Base-by-base conservation (phyloP, 106 monocot genomes). In the Apostasia ramifera region DNA sequence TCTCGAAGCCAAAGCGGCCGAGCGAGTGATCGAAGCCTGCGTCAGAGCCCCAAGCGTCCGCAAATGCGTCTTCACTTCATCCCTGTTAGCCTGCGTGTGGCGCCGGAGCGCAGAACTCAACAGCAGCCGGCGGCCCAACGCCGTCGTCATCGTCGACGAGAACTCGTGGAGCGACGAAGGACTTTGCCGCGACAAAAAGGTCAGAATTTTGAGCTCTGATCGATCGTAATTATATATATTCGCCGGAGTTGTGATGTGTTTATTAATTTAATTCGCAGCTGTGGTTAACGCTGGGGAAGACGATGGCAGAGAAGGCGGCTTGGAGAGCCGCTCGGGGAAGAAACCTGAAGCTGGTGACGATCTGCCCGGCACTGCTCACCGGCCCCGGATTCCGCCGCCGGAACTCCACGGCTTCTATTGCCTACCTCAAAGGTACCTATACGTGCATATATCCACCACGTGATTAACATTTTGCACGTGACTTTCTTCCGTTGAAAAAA, bases 1-100 rank as follows among this genome's bases (percentile, higher is more conserved):
- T 56, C 53, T 88, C 48, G 91, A 95, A 55, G 83, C 74, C 0
- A 70, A 49, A 61, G 77, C 71, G 4, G 83, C 88, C 5, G 80
- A 79, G 68, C 68, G 77, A 38, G 95, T 91, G 43, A 78, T 95
- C 0, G 88, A 88, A 65, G 91, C 91, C 2, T 91, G 88, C 61
- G 88, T 80, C 57, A 79, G 75, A 10, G 80, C 82, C 1, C 48
- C 70, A 41, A 82, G 84, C 1, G 88, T 91, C 3, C 60, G 82
- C 46, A 86, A 78, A 51, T 95, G 91, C 42, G 88, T 95, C 1
- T 81, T 95, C 77, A 91, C 95, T 7, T 95, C 95, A 4, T 95
- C 95, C 15, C 85, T 95, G 52, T 41, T 86, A n/a, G 88, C 95
- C 39, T 95, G 95, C 49, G 54, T 91, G 8, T 95, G 95, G 95